These are phyloP conservation scores for Aspergillus tamarii DNA, from an alignment of 2,329 filamentous ascomycete genomes.

Conservation along the genomic window DNA sequence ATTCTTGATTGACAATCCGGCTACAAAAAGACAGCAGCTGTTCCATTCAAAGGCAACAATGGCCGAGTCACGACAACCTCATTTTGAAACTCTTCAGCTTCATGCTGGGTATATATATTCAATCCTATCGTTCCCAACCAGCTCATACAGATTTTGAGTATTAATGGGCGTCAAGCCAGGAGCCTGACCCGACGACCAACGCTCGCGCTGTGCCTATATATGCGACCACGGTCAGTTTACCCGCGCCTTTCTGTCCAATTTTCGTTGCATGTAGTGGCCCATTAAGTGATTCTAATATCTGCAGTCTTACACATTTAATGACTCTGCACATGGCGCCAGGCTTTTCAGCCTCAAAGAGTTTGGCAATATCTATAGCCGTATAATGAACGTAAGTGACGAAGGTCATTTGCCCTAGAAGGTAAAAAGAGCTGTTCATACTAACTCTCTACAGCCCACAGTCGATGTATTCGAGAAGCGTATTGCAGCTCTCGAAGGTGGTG, in stretches of 20 bases:
- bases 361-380: slow-evolving; percentile 96
- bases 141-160: neutral
- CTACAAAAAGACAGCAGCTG: neutral
- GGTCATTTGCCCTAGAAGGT: neutral
- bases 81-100: slow-evolving; percentile 84
- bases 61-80: slow-evolving; percentile 43
- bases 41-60: slow-evolving; percentile 27
- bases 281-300: neutral
- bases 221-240: slow-evolving; percentile 69
- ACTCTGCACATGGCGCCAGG: slow-evolving; percentile 91
- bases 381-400: slow-evolving; percentile 74
- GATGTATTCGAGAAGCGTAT: slow-evolving; percentile 97
- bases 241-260: neutral
- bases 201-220: slow-evolving; percentile 94
- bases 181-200: slow-evolving; percentile 79
- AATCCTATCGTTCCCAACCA: neutral
- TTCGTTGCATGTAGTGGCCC: neutral
- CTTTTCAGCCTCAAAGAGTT: slow-evolving; percentile 96
- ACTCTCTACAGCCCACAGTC: slow-evolving; percentile 70
- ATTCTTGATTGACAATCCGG: neutral
- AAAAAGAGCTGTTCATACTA: neutral
- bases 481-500: slow-evolving; percentile 91
- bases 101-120: slow-evolving; percentile 71
- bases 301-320: slow-evolving; percentile 89
- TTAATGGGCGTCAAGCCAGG: slow-evolving; percentile 61